phyloP scores from a whole-genome alignment of 2,329 filamentous ascomycete species.

The Arthrobotrys conoides region DNA sequence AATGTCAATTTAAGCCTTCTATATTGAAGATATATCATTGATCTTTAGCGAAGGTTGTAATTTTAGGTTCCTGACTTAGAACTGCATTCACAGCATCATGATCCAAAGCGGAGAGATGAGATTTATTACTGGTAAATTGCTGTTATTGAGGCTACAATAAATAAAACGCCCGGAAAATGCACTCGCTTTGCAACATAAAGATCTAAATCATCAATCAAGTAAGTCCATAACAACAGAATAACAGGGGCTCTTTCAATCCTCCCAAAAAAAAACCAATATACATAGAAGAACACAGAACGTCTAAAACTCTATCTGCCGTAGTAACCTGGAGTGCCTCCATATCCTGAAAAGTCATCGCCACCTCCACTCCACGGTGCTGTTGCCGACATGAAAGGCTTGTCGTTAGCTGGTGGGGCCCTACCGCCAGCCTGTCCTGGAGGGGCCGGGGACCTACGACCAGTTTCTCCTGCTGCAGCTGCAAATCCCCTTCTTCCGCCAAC shows the following conservation, averaged over 20 bases:
- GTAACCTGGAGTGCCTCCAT: slow-evolving; percentile 37
- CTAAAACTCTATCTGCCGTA: slow-evolving; percentile 36
- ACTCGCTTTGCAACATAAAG: slow-evolving; percentile 45
- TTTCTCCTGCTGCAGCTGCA: slow-evolving; percentile 44
- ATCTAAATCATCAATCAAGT: slow-evolving; percentile 37
- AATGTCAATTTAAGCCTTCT: neutral
- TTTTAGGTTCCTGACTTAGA: neutral
- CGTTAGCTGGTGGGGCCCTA: slow-evolving; percentile 15
- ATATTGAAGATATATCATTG: neutral
- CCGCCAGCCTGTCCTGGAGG: neutral
- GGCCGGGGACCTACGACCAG: slow-evolving; percentile 17
- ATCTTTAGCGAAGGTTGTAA: neutral
- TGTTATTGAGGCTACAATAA: slow-evolving; percentile 25
- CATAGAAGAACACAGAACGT: slow-evolving; percentile 1
- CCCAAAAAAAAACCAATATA: slow-evolving; percentile 5
- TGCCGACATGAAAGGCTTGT: slow-evolving; percentile 49
- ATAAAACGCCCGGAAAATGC: slow-evolving; percentile 43
- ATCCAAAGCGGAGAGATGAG: neutral
- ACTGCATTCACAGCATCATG: neutral
- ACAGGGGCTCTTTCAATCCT: neutral
- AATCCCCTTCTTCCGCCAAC: slow-evolving; percentile 39
- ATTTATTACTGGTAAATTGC: slow-evolving; percentile 14
- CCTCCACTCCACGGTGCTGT: slow-evolving; percentile 51
- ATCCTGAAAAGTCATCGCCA: slow-evolving; percentile 40
- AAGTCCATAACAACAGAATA: slow-evolving; percentile 10